Evolutionary conservation across 352 stramenopile species (phyloP).

Genomic region (Pelagophyceae sp.): DNA sequence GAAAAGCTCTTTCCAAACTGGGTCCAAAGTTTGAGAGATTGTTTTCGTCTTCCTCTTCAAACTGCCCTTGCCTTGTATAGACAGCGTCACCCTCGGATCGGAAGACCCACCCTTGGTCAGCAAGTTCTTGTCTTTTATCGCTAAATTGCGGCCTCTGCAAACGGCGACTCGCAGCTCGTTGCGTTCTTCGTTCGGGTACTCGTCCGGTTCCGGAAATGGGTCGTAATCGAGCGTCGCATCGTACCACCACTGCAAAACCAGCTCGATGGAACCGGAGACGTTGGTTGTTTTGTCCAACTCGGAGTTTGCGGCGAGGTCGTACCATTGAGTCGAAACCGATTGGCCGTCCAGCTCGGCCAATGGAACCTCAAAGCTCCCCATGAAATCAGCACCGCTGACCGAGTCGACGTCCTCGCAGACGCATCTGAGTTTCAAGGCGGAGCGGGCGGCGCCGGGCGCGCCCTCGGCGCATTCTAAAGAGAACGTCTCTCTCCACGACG

Average conservation of each 20-base stretch:
- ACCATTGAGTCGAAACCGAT: background rate
- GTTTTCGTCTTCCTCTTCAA: background rate
- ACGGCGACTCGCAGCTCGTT: constrained; percentile 13
- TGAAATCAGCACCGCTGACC: background rate
- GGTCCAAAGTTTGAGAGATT: background rate
- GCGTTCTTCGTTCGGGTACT: background rate
- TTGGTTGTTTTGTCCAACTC: background rate
- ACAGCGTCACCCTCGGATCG: background rate
- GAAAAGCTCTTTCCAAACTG: constrained; percentile 12
- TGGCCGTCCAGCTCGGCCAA: background rate
- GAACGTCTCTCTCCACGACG: background rate
- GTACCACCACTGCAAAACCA: constrained; percentile 8
- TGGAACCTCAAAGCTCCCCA: background rate
- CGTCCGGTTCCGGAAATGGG: background rate
- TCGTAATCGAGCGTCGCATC: constrained; percentile 1
- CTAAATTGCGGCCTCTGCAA: background rate
- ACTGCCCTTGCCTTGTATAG: background rate
- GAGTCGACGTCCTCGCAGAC: constrained; percentile 2
- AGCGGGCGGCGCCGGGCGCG: background rate
- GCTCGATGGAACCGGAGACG: background rate
- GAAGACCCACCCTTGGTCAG: background rate
- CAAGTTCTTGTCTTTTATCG: constrained; percentile 13
- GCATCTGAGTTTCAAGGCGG: background rate
- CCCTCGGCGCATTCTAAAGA: background rate
- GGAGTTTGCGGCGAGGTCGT: background rate